Percentiles rank a stretch among this genome's conserved stretches.
These are phyloP conservation scores for Apiotrichum akiyoshidainum DNA, from an alignment of 1,284 basidiomycete genomes.

Conservation along the genomic window DNA sequence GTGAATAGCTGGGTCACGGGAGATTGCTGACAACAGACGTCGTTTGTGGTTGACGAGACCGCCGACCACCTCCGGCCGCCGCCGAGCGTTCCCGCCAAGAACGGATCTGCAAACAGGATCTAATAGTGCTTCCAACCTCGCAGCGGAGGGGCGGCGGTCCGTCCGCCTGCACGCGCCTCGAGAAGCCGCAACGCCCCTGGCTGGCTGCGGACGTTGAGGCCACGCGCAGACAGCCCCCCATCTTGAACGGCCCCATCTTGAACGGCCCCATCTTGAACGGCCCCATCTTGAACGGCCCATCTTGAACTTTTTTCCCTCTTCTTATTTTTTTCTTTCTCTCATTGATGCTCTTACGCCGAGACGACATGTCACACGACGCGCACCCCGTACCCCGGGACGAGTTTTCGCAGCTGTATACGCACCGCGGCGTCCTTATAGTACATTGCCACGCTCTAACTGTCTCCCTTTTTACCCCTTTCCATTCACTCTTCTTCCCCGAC, in stretches of 20 bases:
- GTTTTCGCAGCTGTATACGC: background rate
- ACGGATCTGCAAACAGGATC: conserved; percentile 9
- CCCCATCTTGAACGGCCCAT: background rate
- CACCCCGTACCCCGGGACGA: background rate
- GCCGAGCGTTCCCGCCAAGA: conserved; percentile 8
- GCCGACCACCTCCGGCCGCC: conserved; percentile 17
- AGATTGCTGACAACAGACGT: conserved; percentile 27
- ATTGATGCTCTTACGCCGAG: no score
- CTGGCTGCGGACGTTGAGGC: no score
- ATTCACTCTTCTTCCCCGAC: background rate
- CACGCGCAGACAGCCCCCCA: no score
- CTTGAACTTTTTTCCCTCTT: background rate
- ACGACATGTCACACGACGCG: background rate
- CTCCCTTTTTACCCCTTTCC: background rate
- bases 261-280: no score
- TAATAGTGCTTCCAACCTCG: no score
- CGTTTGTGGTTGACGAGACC: conserved; percentile 44
- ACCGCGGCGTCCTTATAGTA: background rate
- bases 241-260: no score
- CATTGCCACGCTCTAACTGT: background rate
- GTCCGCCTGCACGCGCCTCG: no score
- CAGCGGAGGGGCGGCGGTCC: no score
- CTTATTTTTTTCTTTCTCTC: no score
- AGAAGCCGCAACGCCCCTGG: no score
- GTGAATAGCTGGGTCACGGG: conserved; percentile 29